phyloP scores from a whole-genome alignment of 1,284 basidiomycete genomes.

The Trametes hirsuta region DNA sequence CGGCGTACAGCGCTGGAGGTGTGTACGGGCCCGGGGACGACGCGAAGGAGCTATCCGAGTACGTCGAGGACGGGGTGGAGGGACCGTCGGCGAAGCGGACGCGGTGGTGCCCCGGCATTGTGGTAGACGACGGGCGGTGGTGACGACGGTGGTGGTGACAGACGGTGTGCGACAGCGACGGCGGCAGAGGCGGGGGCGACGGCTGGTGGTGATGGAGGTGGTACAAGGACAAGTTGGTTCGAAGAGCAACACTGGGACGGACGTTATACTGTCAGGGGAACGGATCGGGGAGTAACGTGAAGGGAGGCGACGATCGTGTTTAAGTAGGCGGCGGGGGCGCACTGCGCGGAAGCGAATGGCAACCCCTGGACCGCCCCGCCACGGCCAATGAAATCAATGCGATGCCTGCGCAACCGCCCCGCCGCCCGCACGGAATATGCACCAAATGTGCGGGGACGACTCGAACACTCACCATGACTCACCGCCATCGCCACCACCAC shows the following conservation, averaged over 20 bases:
- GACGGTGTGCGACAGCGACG: not conserved
- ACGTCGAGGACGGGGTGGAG: constrained; percentile 22
- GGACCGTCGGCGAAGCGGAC: constrained; percentile 24
- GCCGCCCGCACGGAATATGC: not conserved
- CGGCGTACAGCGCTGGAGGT: constrained; percentile 6
- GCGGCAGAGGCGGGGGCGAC: too few species aligned
- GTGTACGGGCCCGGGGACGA: constrained; percentile 21
- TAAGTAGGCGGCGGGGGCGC: constrained; percentile 10
- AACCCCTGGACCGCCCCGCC: not conserved
- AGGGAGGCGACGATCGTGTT: constrained; percentile 7
- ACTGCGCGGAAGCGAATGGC: constrained; percentile 4
- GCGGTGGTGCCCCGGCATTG: constrained; percentile 24
- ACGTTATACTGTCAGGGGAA: not conserved
- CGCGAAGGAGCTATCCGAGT: constrained; percentile 17
- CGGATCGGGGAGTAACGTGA: constrained; percentile 5
- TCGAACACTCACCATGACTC: too few species aligned
- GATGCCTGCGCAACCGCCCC: not conserved
- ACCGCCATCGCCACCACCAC: too few species aligned
- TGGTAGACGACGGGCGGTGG: not conserved
- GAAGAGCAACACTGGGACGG: not conserved
- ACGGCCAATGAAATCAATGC: too few species aligned
- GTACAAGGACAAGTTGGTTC: not conserved
- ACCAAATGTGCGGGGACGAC: too few species aligned
- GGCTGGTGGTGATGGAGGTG: not conserved
- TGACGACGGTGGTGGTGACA: not conserved